Percentiles rank a stretch among this genome's conserved stretches.
phyloP scores from a whole-genome alignment of 495 filamentous ascomycete species.

The Cercophora samala region DNA sequence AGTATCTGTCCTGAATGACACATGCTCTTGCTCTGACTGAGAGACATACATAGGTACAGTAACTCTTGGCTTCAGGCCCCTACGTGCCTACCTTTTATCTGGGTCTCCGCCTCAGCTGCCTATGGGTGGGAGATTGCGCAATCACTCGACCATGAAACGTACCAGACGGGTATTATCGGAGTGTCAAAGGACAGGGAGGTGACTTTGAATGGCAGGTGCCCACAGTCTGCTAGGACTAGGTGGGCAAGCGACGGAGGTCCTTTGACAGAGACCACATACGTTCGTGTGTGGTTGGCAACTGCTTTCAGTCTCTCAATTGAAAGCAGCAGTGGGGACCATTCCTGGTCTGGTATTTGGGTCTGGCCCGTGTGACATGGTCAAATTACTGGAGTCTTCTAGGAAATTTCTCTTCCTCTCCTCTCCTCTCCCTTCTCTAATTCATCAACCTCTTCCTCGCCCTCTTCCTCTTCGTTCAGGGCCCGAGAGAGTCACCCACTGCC shows the following conservation, averaged over 20 bases:
- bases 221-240: not conserved
- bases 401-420: too few species aligned
- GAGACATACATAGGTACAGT: not conserved
- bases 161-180: not conserved
- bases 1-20: not conserved
- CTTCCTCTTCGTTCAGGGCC: too few species aligned
- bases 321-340: not conserved
- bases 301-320: not conserved
- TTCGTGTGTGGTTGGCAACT: not conserved
- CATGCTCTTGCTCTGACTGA: not conserved
- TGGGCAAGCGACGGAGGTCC: not conserved
- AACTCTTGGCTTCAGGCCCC: not conserved
- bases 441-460: not conserved
- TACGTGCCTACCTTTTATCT: not conserved
- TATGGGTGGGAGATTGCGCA: not conserved
- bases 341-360: not conserved
- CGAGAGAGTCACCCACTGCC: too few species aligned
- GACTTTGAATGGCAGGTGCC: not conserved
- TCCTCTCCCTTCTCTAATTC: not conserved
- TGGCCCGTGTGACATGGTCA: not conserved
- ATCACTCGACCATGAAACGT: not conserved
- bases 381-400: not conserved
- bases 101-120: not conserved
- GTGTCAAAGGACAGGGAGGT: not conserved
- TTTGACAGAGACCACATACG: not conserved